Evolutionary conservation across 2,329 filamentous ascomycete species (phyloP), one percentile per base, ranked within the genome.

Genomic region (Neurospora sp.): DNA sequence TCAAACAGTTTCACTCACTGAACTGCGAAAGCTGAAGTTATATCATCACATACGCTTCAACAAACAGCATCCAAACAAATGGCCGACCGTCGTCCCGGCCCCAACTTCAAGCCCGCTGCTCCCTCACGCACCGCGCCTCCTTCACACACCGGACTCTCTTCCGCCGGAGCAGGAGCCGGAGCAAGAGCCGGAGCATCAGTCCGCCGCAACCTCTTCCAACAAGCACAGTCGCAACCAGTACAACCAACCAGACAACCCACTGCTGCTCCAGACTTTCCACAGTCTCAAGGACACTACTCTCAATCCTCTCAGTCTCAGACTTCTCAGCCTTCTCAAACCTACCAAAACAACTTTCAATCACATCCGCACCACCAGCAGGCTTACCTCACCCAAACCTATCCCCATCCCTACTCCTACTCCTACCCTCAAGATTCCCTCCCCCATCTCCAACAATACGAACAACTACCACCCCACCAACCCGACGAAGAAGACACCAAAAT

Each of bases 221-320:
- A 62, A 28, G 15, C 23, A 62, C 52, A 62, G 36, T 3, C 13
- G 17, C 52, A 62, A 62, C 28, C 52, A 83, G 82, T 78, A 15
- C 84, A 88, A 72, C 82, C 89, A 70, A 86, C 84, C 67, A 83
- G 86, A 40, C 84, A 86, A 36, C 85, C 86, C n/a, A 85, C 86
- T 3, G 81, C 81, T 17, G 23, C 23, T 10, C 52, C 52, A 5
- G 52, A 62, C 15, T 8, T 28, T 33, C 52, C 23, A 23, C 43
- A 58, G 52, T 33, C 52, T 62, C 52, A 33, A 33, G 52, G 23
- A 62, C 52, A 33, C 52, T 17, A 33, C 15, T 62, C 52, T 7
- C 52, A 62, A 33, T 33, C 23, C 28, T 62, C 28, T 62, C 52
- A 58, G 52, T 58, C 23, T 62, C 52, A 62, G 8, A 62, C 3